phyloP scores from a whole-genome alignment of 345 rosid species.

The Carallia pectinifolia region DNA sequence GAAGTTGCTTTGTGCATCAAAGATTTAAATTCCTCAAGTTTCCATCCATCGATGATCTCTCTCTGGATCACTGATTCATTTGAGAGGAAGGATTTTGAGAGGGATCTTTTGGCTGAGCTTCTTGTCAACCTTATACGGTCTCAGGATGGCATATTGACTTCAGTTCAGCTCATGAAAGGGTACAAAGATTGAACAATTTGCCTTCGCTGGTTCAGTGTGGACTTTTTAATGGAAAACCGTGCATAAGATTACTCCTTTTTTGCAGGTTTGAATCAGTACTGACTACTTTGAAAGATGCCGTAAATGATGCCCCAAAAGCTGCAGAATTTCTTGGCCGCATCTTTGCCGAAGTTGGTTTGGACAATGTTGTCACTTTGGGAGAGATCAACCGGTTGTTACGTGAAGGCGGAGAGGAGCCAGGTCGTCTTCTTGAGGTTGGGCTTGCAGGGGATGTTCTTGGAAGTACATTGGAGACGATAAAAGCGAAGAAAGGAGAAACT shows the following conservation, averaged over 20 bases:
- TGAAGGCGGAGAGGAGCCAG: conserved; percentile 75
- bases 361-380: conserved; percentile 45
- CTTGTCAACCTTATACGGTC: conserved; percentile 64
- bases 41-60: conserved; percentile 82
- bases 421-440: conserved; percentile 54
- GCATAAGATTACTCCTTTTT: background rate
- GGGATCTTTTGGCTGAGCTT: conserved; percentile 80
- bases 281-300: conserved; percentile 72
- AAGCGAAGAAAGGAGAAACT: conserved; percentile 56
- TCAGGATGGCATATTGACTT: conserved; percentile 43
- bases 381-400: conserved; percentile 57
- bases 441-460: conserved; percentile 86
- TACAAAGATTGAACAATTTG: conserved; percentile 25
- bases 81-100: conserved; percentile 87
- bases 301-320: conserved; percentile 92
- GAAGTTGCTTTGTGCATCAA: conserved; percentile 84
- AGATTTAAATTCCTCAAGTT: conserved; percentile 73
- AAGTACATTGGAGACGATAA: conserved; percentile 61
- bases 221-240: background rate
- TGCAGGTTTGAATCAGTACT: conserved; percentile 75
- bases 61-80: conserved; percentile 93
- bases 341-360: conserved; percentile 53
- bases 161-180: conserved; percentile 70
- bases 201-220: background rate
- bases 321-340: conserved; percentile 74